Base-by-base conservation (phyloP, 106 monocot species). In the Phalaenopsis aphrodite region DNA sequence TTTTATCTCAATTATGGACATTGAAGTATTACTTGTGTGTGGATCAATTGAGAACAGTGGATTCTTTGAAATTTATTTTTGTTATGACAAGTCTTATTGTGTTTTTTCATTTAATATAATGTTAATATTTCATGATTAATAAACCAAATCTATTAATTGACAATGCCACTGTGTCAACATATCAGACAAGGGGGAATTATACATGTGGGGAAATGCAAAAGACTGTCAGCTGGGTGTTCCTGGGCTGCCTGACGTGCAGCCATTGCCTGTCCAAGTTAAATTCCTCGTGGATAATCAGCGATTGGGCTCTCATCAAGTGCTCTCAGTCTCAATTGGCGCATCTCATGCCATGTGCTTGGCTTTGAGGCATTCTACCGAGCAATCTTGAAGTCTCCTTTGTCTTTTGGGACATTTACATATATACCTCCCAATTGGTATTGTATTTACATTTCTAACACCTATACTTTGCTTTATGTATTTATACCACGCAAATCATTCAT, bases 201-300 rank as follows among this genome's bases (percentile, higher is more conserved):
- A 86, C 85, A 94, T 98, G 97, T 94, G 94, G 98, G 98, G 94
- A 84, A 88, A 99, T 79, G 86, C 94, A 41, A 91, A 88, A 72
- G 98, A 99, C 79, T 87, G 82, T 69, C 98, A 94, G 47, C 87
- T 99, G 69, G 98, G 98, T 19, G 84, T 91, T 81, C 94, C 98
- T 66, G 92, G 91, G 14, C 79, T 93, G 56, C 88, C 86, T 55
- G 94, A 93, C 5, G 73, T 89, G 55, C 92, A 94, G 76, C 79
- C 88, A 36, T 72, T 87, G 23, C 94, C 98, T 1, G 71, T 88
- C 41, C 85, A 94, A 91, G 94, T 99, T 47, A 91, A 93, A 66
- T 99, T 99, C 77, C 92, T 99, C 10, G 66, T 55, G 41, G 97
- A 98, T 8, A 80, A 87, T 78, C 87, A 89, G 67, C 83, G 79